Conservation (phyloP, 2,329 filamentous ascomycete species). For the Amylocarpus encephaloides region DNA sequence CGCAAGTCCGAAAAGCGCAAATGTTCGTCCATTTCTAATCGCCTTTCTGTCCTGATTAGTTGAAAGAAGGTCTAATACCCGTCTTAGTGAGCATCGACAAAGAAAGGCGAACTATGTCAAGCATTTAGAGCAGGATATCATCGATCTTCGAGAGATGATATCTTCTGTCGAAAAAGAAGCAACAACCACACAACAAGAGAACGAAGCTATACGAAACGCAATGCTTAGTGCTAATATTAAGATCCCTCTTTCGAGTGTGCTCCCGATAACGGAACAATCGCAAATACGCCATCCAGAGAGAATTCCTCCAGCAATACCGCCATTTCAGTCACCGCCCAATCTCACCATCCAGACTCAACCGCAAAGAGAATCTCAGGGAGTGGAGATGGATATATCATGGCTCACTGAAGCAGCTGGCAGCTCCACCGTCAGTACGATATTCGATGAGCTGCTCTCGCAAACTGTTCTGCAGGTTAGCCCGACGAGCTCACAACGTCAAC, state of each 20-base stretch:
- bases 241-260: background rate
- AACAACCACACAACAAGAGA: constrained; percentile 18
- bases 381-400: background rate
- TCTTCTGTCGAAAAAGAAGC: constrained; percentile 17
- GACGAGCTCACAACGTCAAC: background rate
- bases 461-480: constrained; percentile 19
- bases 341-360: background rate
- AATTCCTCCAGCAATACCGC: background rate
- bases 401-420: constrained; percentile 4
- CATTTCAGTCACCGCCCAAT: background rate
- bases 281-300: background rate
- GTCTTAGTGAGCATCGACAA: constrained; percentile 25
- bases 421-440: constrained; percentile 15
- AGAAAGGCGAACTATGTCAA: constrained; percentile 28
- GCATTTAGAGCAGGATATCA: constrained; percentile 27
- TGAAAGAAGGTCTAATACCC: background rate
- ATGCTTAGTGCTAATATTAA: constrained; percentile 13
- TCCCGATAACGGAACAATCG: background rate
- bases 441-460: constrained; percentile 16
- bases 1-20: constrained; percentile 29
- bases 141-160: constrained; percentile 25
- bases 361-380: background rate
- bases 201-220: constrained; percentile 16
- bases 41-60: background rate
- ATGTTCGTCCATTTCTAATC: constrained; percentile 14